Evolutionary conservation across 176 grass and related monocot species (phyloP).

Genomic region (Hordeum vulgare): DNA sequence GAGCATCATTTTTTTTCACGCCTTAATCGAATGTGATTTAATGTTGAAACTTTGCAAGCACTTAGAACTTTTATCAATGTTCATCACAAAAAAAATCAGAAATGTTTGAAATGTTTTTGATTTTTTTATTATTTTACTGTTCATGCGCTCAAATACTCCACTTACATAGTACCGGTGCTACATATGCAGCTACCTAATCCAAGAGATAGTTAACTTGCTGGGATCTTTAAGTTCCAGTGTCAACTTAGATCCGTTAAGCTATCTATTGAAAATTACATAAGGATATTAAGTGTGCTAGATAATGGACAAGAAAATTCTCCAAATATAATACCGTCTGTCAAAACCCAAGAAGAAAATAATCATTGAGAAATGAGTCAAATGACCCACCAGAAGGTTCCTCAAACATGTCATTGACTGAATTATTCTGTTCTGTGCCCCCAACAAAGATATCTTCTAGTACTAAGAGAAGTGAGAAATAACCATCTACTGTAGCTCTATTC

Average conservation of each 20-base stretch:
- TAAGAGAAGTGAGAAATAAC: too few relatives aligned
- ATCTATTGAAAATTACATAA: background rate
- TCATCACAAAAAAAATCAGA: too few relatives aligned
- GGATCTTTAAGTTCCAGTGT: background rate
- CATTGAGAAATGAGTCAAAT: background rate
- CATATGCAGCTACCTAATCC: background rate
- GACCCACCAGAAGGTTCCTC: background rate
- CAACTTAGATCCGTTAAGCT: background rate
- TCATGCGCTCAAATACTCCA: too few relatives aligned
- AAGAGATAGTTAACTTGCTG: background rate
- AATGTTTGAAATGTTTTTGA: too few relatives aligned
- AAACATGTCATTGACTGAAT: background rate
- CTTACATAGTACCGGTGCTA: too few relatives aligned
- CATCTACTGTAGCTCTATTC: background rate
- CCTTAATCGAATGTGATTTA: too few relatives aligned
- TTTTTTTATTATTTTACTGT: too few relatives aligned
- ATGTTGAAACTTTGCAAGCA: too few relatives aligned
- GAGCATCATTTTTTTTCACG: too few relatives aligned
- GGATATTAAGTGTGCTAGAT: background rate
- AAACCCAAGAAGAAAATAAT: background rate
- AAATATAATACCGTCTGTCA: background rate
- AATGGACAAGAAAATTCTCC: background rate
- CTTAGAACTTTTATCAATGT: too few relatives aligned
- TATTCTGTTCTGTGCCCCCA: background rate
- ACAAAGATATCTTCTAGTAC: background rate